Evolutionary conservation across 2,329 filamentous ascomycete species (phyloP), one percentile per base, ranked within the genome.

Genomic region (Diplodia intermedia): DNA sequence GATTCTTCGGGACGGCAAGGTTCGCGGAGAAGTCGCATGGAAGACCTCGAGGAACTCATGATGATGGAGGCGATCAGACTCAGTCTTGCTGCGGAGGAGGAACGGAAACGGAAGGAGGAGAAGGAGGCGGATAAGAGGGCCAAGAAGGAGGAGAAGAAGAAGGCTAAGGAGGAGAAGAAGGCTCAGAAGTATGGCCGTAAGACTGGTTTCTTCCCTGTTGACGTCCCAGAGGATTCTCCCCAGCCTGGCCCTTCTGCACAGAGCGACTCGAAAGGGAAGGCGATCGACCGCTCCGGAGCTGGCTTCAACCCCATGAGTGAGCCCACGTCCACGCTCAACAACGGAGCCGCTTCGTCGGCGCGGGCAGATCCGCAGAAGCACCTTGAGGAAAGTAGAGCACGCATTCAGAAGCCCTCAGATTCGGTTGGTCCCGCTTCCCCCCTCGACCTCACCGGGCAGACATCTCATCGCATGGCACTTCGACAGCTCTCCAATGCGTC

Each of bases 31-130:
- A 86, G 76, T 60, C 72, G 92, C 36, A 88, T 96, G 76, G 92
- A 96, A 26, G 94, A 98, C 72, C 85, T 98, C 0, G 95, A 99
- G 77, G 94, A 97, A 60, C 91, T 99, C 83, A 99, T 99, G 95
- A 93, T 98, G 84, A 93, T 95, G 85, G 95, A 99, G 78, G 95
- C 95, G 0, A 96, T 99, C 57, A 86, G 95, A 49, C 79, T 97
- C 36, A 97, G 93, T 57, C 83, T 99, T n/a, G 93, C 91, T 0
- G 90, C 92, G 1, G 95, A 99, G 77, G 94, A 98, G 74, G 94
- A 98, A 52, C 87, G 94, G n/a, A 91, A 93, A 72, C 90, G 87
- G 56, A 95, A 92, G 74, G 90, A 91, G 60, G 92, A 95, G 62
- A 94, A 94, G 76, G 91, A 93, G 69, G 86, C 86, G 0, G 86